Conservation (phyloP, 2,329 filamentous ascomycete species). For the Botrytis medusae region DNA sequence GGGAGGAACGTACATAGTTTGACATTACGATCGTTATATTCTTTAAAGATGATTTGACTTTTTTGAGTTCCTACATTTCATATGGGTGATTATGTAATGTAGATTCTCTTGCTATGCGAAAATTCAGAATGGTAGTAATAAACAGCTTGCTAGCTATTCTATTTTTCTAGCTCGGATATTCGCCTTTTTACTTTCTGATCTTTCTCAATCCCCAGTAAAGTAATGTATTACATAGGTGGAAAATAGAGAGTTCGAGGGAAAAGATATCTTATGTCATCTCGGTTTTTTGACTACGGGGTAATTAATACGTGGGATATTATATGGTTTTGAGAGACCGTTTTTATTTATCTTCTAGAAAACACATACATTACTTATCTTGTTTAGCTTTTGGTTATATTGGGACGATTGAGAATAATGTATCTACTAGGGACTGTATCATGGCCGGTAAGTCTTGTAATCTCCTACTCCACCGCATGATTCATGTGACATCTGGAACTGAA, state of each 20-base stretch:
- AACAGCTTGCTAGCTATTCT: background rate
- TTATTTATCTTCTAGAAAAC: background rate
- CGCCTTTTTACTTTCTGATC: background rate
- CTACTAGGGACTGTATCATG: background rate
- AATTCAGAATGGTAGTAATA: background rate
- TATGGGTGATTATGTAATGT: background rate
- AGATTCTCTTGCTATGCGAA: background rate
- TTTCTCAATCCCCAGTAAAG: background rate
- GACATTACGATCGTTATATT: background rate
- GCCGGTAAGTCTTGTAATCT: background rate
- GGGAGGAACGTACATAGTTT: background rate
- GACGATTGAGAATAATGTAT: background rate
- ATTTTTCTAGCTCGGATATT: background rate
- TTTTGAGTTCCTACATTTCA: background rate
- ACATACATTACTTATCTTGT: background rate
- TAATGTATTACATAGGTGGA: background rate
- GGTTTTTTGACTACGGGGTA: background rate
- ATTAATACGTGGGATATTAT: background rate
- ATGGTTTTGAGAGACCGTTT: too few species aligned
- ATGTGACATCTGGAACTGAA: background rate
- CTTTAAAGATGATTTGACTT: background rate
- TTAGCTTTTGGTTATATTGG: background rate
- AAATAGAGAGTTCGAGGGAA: background rate
- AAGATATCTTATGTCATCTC: background rate
- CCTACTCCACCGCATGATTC: background rate